A percentile compares a stretch with the other conserved stretches of the same genome.
Conservation (phyloP, 768 basidiomycete species). For the Psilocybe sp. region DNA sequence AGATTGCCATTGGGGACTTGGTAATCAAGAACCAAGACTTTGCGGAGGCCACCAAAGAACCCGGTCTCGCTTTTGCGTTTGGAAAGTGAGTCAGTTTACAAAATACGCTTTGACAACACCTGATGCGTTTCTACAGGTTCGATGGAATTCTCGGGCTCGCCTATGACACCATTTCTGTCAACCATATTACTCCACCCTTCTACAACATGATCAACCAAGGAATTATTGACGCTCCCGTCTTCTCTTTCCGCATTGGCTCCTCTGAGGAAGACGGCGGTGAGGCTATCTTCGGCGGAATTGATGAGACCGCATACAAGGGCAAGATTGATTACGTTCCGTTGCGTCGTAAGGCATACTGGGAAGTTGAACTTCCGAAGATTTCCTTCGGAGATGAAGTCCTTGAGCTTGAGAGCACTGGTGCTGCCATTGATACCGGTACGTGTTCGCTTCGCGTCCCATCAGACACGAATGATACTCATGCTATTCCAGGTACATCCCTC, state of each 20-base stretch:
- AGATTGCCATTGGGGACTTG: constrained; percentile 79
- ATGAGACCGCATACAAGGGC: constrained; percentile 73
- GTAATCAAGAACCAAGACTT: constrained; percentile 76
- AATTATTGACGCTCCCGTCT: constrained; percentile 82
- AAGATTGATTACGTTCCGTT: constrained; percentile 85
- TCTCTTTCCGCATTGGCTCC: constrained; percentile 89
- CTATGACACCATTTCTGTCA: constrained; percentile 95
- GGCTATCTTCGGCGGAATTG: constrained; percentile 89
- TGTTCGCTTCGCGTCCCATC: neutral
- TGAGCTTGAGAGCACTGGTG: constrained; percentile 91
- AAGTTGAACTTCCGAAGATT: constrained; percentile 90
- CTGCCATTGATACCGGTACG: constrained; percentile 85
- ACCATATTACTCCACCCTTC: constrained; percentile 90
- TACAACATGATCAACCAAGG: constrained; percentile 86
- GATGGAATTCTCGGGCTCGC: constrained; percentile 94
- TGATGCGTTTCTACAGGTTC: constrained; percentile 61
- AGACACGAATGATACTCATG: neutral
- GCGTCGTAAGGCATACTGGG: constrained; percentile 96
- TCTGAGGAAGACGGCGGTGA: constrained; percentile 90
- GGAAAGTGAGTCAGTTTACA: constrained; percentile 63
- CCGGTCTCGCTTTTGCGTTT: constrained; percentile 95
- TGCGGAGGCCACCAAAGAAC: constrained; percentile 94
- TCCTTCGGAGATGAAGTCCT: constrained; percentile 83
- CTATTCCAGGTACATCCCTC: constrained; percentile 74
- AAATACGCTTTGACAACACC: neutral